Percentiles rank a stretch among this genome's conserved stretches.
Evolutionary conservation across 2,329 filamentous ascomycete species (phyloP).

Genomic region (Aspergillus versicolor): DNA sequence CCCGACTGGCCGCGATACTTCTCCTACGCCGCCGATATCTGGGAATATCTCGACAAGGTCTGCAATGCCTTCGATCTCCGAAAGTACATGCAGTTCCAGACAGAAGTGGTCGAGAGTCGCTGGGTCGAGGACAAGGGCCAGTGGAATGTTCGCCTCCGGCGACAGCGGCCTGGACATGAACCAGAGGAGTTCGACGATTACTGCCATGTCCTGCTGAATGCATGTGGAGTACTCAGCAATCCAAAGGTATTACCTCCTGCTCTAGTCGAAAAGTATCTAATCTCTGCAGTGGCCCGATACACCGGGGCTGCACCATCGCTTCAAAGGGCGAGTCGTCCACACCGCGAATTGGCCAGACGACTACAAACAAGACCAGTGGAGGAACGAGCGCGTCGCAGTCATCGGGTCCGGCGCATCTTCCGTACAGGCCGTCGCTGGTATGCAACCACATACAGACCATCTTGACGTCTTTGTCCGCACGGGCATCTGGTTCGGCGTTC

Average conservation of each 20-base stretch:
- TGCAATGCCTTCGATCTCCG: background rate
- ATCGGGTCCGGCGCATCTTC: background rate
- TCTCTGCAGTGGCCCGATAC: constrained; percentile 3
- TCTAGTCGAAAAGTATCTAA: background rate
- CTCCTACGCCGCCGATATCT: constrained; percentile 4
- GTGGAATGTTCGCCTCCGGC: background rate
- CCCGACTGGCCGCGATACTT: constrained; percentile 3
- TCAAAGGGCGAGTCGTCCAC: constrained; percentile 7
- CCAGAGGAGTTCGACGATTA: background rate
- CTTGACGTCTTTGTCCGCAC: background rate
- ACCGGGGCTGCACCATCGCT: constrained; percentile 3
- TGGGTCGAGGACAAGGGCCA: background rate
- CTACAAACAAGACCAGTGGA: background rate
- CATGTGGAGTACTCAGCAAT: constrained; percentile 1
- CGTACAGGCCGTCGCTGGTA: background rate
- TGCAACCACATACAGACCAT: background rate
- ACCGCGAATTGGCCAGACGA: constrained; percentile 3
- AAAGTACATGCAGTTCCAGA: constrained; percentile 1
- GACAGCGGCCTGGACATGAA: background rate
- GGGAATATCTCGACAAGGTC: background rate
- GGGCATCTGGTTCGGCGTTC: background rate
- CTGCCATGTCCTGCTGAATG: constrained; percentile 10
- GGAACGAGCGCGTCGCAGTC: background rate
- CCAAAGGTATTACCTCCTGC: background rate
- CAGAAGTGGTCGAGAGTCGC: background rate